Conservation (phyloP, 1,284 basidiomycete species). For the Acaromyces ingoldii region DNA sequence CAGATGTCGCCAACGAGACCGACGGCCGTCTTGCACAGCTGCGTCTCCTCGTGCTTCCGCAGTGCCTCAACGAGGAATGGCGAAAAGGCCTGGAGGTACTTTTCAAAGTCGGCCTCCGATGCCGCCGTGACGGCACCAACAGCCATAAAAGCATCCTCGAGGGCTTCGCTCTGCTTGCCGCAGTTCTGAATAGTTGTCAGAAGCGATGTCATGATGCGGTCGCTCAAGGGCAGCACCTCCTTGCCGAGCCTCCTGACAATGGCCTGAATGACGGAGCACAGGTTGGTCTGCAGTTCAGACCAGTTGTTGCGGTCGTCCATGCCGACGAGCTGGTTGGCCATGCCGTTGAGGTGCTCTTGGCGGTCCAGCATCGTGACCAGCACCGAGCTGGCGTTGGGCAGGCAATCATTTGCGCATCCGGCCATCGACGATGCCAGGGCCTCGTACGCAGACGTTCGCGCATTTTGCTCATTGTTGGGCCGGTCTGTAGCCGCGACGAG, state of each 20-base stretch:
- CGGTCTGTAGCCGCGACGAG: slow-evolving; percentile 55
- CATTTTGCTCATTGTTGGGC: slow-evolving; percentile 81
- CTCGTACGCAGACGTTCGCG: slow-evolving; percentile 91
- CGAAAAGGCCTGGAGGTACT: slow-evolving; percentile 84
- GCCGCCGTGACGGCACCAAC: slow-evolving; percentile 71
- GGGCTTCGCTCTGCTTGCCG: slow-evolving; percentile 86
- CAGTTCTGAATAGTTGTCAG: slow-evolving; percentile 77
- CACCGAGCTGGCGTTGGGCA: slow-evolving; percentile 77
- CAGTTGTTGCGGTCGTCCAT: slow-evolving; percentile 96
- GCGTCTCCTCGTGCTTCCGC: slow-evolving; percentile 87
- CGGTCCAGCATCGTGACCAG: slow-evolving; percentile 74
- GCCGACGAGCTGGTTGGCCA: slow-evolving; percentile 77
- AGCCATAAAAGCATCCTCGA: slow-evolving; percentile 93
- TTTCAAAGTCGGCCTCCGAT: slow-evolving; percentile 76
- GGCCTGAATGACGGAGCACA: slow-evolving; percentile 63
- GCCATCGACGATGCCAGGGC: slow-evolving; percentile 82
- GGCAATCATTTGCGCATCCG: slow-evolving; percentile 73
- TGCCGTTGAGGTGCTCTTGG: slow-evolving; percentile 78
- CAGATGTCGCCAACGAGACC: slow-evolving; percentile 94
- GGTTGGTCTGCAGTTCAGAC: slow-evolving; percentile 95
- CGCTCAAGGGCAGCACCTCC: slow-evolving; percentile 80
- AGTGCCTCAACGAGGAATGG: slow-evolving; percentile 86
- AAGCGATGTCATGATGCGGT: slow-evolving; percentile 90
- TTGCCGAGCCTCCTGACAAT: slow-evolving; percentile 63
- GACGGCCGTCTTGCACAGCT: slow-evolving; percentile 89